These are phyloP conservation scores for Cetradonia linearis DNA, from an alignment of 495 filamentous ascomycete species.

Conservation along the genomic window DNA sequence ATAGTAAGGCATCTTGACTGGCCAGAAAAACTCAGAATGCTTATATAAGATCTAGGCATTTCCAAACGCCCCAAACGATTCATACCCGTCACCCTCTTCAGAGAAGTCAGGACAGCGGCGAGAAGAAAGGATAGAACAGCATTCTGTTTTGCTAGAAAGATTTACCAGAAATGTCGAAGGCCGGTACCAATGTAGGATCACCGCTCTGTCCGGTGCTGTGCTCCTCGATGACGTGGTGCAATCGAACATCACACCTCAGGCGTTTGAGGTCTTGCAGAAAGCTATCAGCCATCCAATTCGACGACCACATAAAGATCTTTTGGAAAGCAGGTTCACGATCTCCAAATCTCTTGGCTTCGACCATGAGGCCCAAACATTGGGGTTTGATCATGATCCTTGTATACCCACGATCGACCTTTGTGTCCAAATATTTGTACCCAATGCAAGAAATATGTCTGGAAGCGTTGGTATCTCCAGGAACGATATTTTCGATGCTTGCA, in stretches of 20 bases:
- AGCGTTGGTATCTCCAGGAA: conserved; percentile 11
- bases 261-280: conserved; percentile 8
- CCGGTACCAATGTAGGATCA: conserved; percentile 9
- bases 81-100: conserved; percentile 12
- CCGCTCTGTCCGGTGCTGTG: conserved; percentile 4
- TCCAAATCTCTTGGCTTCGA: conserved; percentile 4
- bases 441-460: conserved; percentile 16
- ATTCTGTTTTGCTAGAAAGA: conserved; percentile 11
- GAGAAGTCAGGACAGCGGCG: background rate
- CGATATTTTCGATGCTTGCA: conserved; percentile 16
- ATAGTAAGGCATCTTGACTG: conserved; percentile 7
- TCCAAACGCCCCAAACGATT: conserved; percentile 2
- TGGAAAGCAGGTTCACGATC: conserved; percentile 9
- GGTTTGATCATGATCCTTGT: conserved; percentile 4
- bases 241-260: background rate
- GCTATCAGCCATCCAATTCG: conserved; percentile 11
- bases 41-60: conserved; percentile 7
- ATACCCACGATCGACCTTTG: conserved; percentile 12
- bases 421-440: conserved; percentile 16
- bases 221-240: conserved; percentile 12
- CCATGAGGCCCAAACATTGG: background rate
- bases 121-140: background rate
- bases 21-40: background rate
- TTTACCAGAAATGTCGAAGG: conserved; percentile 1
- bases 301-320: conserved; percentile 1